phyloP scores from a whole-genome alignment of 345 rosid species.

The Punica granatum region DNA sequence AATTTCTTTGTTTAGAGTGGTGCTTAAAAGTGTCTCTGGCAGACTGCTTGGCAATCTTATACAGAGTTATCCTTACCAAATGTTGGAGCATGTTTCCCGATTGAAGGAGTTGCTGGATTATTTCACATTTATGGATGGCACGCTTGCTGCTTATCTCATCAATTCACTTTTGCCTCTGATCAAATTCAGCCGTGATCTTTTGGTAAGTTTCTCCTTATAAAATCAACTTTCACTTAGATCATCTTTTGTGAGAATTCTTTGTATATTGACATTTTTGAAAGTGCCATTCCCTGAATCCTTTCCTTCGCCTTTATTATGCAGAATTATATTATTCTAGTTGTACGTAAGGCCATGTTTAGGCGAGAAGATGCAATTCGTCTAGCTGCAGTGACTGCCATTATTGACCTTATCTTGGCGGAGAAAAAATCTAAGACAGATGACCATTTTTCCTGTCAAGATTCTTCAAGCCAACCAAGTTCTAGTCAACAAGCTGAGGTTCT shows the following conservation, averaged over 20 bases:
- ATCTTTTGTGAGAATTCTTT: not conserved
- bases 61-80: conserved; percentile 43
- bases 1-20: not conserved
- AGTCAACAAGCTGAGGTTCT: conserved; percentile 70
- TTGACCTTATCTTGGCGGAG: conserved; percentile 60
- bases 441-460: conserved; percentile 54
- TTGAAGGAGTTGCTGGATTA: conserved; percentile 83
- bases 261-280: not conserved
- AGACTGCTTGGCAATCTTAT: conserved; percentile 59
- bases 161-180: conserved; percentile 60
- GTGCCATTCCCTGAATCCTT: not conserved
- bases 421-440: conserved; percentile 44
- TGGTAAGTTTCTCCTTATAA: conserved; percentile 26
- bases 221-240: not conserved
- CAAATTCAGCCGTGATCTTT: conserved; percentile 57
- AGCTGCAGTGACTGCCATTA: conserved; percentile 56
- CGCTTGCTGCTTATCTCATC: conserved; percentile 51
- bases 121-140: conserved; percentile 57
- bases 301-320: conserved; percentile 16
- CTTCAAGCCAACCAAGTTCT: conserved; percentile 87
- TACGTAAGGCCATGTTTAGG: conserved; percentile 85
- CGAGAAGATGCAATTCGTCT: conserved; percentile 66
- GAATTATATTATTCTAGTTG: conserved; percentile 65
- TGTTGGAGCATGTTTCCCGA: conserved; percentile 61
- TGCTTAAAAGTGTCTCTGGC: conserved; percentile 22